Base-by-base conservation (phyloP, 306 rosid genomes). In the Castanea crenata region DNA sequence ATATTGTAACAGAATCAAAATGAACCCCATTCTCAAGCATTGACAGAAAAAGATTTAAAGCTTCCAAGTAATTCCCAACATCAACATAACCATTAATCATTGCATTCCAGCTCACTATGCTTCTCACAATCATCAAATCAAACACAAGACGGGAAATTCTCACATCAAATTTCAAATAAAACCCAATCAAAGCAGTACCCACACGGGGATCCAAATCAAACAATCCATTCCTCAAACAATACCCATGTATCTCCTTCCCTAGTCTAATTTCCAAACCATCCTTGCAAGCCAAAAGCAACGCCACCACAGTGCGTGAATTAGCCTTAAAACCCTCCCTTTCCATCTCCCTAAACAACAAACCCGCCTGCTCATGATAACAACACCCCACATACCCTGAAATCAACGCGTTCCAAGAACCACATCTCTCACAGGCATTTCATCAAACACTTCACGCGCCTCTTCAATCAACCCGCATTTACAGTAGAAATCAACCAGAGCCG, bases 181-280 rank as follows among this genome's bases (percentile, higher is more conserved):
- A 85, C 69, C 89, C 89, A 15, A 87, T 54, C 78, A 87, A 85
- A 65, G 91, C 80, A 80, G 91, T 83, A 18, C 87, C 91, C 58
- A 87, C 80, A 73, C 83, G 84, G 34, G 85, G 87, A 73, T 78
- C 80, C 75, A 76, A 58, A 83, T 82, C 85, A 75, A 87, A 65
- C 10, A 85, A 77, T 25, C 85, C 82, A 75, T 85, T 82, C 58
- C 87, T 85, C 78, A 85, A 82, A 77, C 82, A 82, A 76, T 67
- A 81, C 4, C 84, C 82, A 83, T 83, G 89, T 72, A 88, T 76
- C 68, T 85, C 91, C 58, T 35, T 69, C 56, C 91, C 91, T 1
- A 74, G 44, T 52, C 80, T 80, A 70, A 85, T 31, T 23, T 78
- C 82, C 29, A 27, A 73, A 79, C 78, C 58, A 80, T 83, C 85